phyloP scores from a whole-genome alignment of 2,329 filamentous ascomycete species.

The Volutella citrinella region DNA sequence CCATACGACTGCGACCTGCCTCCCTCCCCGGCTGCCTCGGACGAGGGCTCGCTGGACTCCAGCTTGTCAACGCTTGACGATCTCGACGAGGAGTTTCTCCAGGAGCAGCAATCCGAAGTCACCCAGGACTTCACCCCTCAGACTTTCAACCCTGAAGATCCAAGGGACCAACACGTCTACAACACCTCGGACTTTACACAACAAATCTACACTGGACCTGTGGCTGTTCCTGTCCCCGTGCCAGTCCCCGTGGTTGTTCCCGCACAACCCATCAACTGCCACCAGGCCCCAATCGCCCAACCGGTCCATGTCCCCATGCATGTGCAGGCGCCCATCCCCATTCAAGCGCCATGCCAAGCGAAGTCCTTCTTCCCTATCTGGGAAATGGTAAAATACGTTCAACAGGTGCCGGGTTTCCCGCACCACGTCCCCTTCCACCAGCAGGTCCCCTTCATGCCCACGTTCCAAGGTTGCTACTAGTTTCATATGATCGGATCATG shows the following conservation, averaged over 20 bases:
- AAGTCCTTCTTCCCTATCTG: conserved; percentile 50
- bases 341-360: conserved; percentile 37
- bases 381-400: conserved; percentile 53
- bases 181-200: conserved; percentile 44
- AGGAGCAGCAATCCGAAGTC: conserved; percentile 40
- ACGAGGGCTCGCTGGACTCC: conserved; percentile 56
- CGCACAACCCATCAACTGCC: conserved; percentile 28
- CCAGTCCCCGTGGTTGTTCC: conserved; percentile 23
- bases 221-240: conserved; percentile 23
- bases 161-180: conserved; percentile 37
- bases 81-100: conserved; percentile 46
- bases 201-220: conserved; percentile 43
- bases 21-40: conserved; percentile 54
- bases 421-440: conserved; percentile 51
- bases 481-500: not conserved
- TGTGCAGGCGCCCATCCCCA: conserved; percentile 34
- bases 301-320: conserved; percentile 24
- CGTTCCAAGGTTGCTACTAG: conserved; percentile 51
- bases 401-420: conserved; percentile 46
- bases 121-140: conserved; percentile 40
- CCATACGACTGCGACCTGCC: conserved; percentile 42
- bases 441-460: conserved; percentile 49
- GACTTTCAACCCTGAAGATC: conserved; percentile 46
- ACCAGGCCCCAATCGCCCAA: too few relatives aligned
- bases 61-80: conserved; percentile 52